These are phyloP conservation scores for Suillus subalutaceus DNA, from an alignment of 768 basidiomycete species.

Conservation along the genomic window DNA sequence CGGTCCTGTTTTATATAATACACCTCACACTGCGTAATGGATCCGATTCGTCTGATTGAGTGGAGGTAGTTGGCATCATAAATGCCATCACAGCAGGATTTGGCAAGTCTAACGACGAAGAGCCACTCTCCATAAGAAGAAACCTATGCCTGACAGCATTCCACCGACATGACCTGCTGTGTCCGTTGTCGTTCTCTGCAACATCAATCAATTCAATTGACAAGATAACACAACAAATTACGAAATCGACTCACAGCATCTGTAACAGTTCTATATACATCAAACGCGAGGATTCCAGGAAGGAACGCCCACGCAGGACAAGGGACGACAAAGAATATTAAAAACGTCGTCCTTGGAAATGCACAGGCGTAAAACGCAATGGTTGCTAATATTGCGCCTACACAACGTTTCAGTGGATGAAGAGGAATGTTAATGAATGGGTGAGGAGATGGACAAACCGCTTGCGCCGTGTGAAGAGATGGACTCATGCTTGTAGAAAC, in stretches of 20 bases:
- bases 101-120: constrained; percentile 25
- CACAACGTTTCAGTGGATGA: constrained; percentile 13
- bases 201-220: background rate
- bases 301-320: constrained; percentile 80
- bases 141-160: constrained; percentile 60
- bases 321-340: constrained; percentile 76
- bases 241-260: constrained; percentile 33
- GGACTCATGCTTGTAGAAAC: constrained; percentile 27
- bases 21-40: background rate
- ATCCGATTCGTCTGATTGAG: background rate
- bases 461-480: constrained; percentile 68
- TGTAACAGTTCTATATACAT: constrained; percentile 36
- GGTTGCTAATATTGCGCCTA: constrained; percentile 73
- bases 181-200: constrained; percentile 55
- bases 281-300: constrained; percentile 52
- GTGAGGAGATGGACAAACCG: constrained; percentile 45
- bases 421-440: background rate
- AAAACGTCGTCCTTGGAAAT: constrained; percentile 66
- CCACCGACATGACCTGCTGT: constrained; percentile 74
- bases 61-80: background rate
- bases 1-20: constrained; percentile 1
- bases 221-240: background rate
- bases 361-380: constrained; percentile 75
- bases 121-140: constrained; percentile 41
- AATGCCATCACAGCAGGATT: background rate